Evolutionary conservation across 75 land plant species (phyloP).

Genomic region (Selaginella tamariscina): DNA sequence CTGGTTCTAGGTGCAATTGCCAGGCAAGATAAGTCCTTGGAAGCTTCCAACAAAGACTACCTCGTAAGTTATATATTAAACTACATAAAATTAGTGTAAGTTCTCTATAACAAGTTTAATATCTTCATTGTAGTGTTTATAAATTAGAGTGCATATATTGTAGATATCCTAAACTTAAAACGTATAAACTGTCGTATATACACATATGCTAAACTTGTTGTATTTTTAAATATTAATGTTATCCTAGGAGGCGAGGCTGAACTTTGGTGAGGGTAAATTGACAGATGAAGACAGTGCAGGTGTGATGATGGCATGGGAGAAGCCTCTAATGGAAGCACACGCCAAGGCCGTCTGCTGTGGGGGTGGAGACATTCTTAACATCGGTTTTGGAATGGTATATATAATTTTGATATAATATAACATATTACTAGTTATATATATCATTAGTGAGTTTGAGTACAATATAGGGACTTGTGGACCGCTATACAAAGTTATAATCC

Average conservation of each 20-base stretch:
- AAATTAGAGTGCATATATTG: too few relatives aligned
- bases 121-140: too few relatives aligned
- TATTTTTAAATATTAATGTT: too few relatives aligned
- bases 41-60: constrained; percentile 29
- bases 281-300: constrained; percentile 81
- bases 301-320: constrained; percentile 99
- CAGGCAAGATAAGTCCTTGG: constrained; percentile 19
- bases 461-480: constrained; percentile 94
- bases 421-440: too few relatives aligned
- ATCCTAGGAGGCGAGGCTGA: constrained; percentile 74
- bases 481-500: constrained; percentile 78
- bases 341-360: constrained; percentile 68
- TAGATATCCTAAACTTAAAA: too few relatives aligned
- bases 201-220: too few relatives aligned
- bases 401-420: too few relatives aligned
- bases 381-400: constrained; percentile 99
- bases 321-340: constrained; percentile 94
- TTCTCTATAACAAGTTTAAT: too few relatives aligned
- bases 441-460: too few relatives aligned
- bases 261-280: constrained; percentile 74
- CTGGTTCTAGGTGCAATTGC: constrained; percentile 65
- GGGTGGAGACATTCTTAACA: constrained; percentile 58
- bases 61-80: too few relatives aligned
- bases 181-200: too few relatives aligned
- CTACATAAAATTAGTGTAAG: too few relatives aligned